Evolutionary conservation across 352 stramenopile genomes (phyloP).

Genomic region (Phytophthora sansomeana): DNA sequence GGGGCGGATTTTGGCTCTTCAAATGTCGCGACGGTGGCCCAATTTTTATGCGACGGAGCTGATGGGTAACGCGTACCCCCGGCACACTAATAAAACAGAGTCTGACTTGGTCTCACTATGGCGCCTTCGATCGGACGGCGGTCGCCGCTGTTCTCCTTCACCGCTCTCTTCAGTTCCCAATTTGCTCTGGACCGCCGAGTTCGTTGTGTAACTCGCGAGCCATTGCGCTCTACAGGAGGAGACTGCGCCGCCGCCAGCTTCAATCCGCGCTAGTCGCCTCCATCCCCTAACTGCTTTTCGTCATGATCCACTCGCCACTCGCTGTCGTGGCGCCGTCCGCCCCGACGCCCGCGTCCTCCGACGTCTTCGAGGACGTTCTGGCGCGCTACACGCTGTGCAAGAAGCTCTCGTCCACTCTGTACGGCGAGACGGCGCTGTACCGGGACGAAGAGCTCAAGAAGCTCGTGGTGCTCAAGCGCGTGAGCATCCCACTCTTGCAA

Average conservation of each 20-base stretch:
- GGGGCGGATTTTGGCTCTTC: not conserved
- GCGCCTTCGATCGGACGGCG: constrained; percentile 6
- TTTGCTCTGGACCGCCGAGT: constrained; percentile 15
- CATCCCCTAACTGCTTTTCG: not conserved
- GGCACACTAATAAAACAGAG: constrained; percentile 24
- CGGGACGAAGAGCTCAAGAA: constrained; percentile 46
- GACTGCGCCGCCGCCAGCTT: constrained; percentile 21
- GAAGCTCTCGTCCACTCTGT: constrained; percentile 61
- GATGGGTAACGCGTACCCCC: constrained; percentile 26
- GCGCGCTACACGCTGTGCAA: constrained; percentile 50
- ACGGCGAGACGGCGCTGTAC: constrained; percentile 66
- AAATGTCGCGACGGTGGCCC: not conserved
- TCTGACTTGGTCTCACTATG: constrained; percentile 14
- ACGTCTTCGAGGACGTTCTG: constrained; percentile 23
- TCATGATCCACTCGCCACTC: constrained; percentile 34
- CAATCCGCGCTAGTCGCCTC: constrained; percentile 18
- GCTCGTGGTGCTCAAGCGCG: constrained; percentile 67
- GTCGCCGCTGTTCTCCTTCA: not conserved
- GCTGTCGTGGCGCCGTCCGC: constrained; percentile 14
- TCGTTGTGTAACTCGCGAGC: constrained; percentile 8
- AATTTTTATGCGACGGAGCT: constrained; percentile 41
- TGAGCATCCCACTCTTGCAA: constrained; percentile 47
- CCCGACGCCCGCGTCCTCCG: constrained; percentile 3
- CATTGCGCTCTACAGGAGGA: constrained; percentile 25
- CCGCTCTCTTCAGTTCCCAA: constrained; percentile 19